phyloP scores from a whole-genome alignment of 2,329 filamentous ascomycete species.

The Fusarium sp. region DNA sequence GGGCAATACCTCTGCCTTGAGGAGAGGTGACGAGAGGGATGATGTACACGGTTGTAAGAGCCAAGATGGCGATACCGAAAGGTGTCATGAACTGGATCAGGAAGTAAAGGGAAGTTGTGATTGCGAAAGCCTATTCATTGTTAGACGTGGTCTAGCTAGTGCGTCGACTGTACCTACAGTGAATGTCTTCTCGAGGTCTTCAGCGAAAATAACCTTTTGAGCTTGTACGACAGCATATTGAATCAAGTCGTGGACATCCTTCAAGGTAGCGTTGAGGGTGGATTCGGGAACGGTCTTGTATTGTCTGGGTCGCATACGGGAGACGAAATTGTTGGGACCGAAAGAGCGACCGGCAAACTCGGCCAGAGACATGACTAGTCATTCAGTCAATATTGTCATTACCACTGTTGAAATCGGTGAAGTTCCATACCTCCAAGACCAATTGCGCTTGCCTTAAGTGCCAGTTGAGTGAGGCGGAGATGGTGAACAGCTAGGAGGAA shows the following conservation, averaged over 20 bases:
- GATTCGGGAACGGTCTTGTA: slow-evolving; percentile 40
- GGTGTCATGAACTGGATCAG: slow-evolving; percentile 33
- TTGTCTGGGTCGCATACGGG: slow-evolving; percentile 36
- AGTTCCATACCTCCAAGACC: slow-evolving; percentile 31
- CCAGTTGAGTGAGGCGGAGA: slow-evolving; percentile 33
- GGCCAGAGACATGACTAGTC: slow-evolving; percentile 20
- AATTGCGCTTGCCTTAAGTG: slow-evolving; percentile 27
- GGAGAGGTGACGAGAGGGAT: slow-evolving; percentile 36
- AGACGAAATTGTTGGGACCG: slow-evolving; percentile 31
- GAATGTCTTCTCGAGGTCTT: slow-evolving; percentile 36
- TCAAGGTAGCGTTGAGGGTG: slow-evolving; percentile 35
- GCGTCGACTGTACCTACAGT: background rate
- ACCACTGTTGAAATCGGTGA: accelerated
- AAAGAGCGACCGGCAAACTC: slow-evolving; percentile 37
- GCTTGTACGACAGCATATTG: slow-evolving; percentile 30
- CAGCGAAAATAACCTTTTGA: slow-evolving; percentile 29
- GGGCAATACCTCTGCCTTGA: slow-evolving; percentile 16
- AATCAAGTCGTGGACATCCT: slow-evolving; percentile 38
- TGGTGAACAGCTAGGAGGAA: slow-evolving; percentile 34
- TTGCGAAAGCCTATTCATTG: slow-evolving; percentile 12
- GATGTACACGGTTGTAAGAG: slow-evolving; percentile 25
- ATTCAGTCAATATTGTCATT: background rate
- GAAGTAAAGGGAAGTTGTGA: slow-evolving; percentile 18
- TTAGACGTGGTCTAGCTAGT: background rate
- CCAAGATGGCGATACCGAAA: slow-evolving; percentile 30